Conservation (phyloP, 2,329 filamentous ascomycete genomes). For the Huntiella savannae region DNA sequence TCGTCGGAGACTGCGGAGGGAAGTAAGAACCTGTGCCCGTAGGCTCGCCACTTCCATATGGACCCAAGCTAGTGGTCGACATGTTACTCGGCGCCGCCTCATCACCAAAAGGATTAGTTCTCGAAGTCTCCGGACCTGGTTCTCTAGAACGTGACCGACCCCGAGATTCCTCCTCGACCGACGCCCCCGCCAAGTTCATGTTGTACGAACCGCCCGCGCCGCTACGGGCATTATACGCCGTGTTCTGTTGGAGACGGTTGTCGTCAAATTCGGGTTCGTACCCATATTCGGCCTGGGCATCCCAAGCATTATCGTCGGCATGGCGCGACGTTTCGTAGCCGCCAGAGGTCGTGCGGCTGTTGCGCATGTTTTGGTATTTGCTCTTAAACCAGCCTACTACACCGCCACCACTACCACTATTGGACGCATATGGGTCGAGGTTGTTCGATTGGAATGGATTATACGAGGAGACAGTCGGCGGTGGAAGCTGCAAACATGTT, state of each 20-base stretch:
- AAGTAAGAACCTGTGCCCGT: neutral
- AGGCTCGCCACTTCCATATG: slow-evolving; percentile 21
- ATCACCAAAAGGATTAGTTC: slow-evolving; percentile 52
- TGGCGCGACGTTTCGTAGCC: slow-evolving; percentile 43
- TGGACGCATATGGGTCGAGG: slow-evolving; percentile 27
- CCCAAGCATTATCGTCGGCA: slow-evolving; percentile 62
- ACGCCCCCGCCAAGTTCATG: slow-evolving; percentile 27
- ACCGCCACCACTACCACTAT: slow-evolving; percentile 32
- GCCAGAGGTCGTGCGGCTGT: slow-evolving; percentile 46
- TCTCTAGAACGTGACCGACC: slow-evolving; percentile 26
- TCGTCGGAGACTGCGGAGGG: slow-evolving; percentile 14
- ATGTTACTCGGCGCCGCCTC: slow-evolving; percentile 41
- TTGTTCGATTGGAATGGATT: slow-evolving; percentile 46
- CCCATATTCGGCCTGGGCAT: slow-evolving; percentile 50
- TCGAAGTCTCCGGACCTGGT: slow-evolving; percentile 19
- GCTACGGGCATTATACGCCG: slow-evolving; percentile 13
- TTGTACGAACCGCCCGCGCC: slow-evolving; percentile 25
- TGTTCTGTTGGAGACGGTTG: slow-evolving; percentile 7
- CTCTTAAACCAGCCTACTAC: slow-evolving; percentile 55
- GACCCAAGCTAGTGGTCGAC: slow-evolving; percentile 52
- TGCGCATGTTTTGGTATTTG: slow-evolving; percentile 42
- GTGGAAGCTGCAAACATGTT: slow-evolving; percentile 35
- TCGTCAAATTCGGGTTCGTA: slow-evolving; percentile 14
- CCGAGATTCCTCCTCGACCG: slow-evolving; percentile 13
- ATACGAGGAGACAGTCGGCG: slow-evolving; percentile 46